These are phyloP conservation scores for Curvularia sp. DNA, from an alignment of 2,329 filamentous ascomycete genomes.

Conservation along the genomic window DNA sequence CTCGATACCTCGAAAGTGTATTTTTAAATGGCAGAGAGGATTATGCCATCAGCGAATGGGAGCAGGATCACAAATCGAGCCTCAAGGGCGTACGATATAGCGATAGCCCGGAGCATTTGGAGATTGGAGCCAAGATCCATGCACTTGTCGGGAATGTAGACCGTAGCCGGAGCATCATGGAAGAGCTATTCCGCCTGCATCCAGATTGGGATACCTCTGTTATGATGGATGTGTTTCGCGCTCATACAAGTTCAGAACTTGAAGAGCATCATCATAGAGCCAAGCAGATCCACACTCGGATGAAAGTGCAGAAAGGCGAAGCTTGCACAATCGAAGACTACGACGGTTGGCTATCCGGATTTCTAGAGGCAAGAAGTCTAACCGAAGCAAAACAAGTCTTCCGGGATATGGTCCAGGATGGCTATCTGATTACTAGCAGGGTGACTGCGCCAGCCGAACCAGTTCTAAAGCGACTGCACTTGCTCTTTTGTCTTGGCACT, in stretches of 20 bases:
- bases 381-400: constrained; percentile 77
- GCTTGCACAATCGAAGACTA: constrained; percentile 76
- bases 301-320: constrained; percentile 66
- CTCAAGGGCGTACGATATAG: constrained; percentile 29
- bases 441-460: constrained; percentile 31
- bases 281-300: constrained; percentile 53
- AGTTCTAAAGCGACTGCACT: constrained; percentile 36
- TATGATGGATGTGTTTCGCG: constrained; percentile 72
- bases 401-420: constrained; percentile 81
- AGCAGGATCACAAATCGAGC: constrained; percentile 26
- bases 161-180: constrained; percentile 64
- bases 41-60: constrained; percentile 44
- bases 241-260: constrained; percentile 63
- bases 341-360: constrained; percentile 73
- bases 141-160: constrained; percentile 64
- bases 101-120: constrained; percentile 56
- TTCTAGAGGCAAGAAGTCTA: constrained; percentile 70
- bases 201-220: constrained; percentile 62
- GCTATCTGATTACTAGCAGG: constrained; percentile 52
- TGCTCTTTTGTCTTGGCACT: constrained; percentile 39
- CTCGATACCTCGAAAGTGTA: constrained; percentile 36
- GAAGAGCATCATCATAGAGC: constrained; percentile 60
- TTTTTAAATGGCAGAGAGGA: constrained; percentile 37
- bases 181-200: constrained; percentile 58
- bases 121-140: constrained; percentile 71